Percentiles rank a stretch among this genome's conserved stretches.
These are phyloP conservation scores for Kodamaea hsintzibuensis DNA, from an alignment of 805 yeast species.

Conservation along the genomic window DNA sequence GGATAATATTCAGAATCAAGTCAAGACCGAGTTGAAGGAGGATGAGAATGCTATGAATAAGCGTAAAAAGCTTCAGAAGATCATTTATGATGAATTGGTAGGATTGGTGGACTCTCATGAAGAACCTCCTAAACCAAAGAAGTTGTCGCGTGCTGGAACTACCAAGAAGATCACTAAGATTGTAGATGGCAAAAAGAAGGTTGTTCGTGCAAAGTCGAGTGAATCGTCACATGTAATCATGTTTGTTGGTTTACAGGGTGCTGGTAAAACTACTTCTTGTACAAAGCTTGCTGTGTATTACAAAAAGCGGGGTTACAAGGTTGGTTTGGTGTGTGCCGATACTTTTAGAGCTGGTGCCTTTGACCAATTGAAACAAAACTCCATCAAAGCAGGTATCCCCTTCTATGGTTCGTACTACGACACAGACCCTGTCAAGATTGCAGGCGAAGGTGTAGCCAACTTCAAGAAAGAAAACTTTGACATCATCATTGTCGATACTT, in stretches of 20 bases:
- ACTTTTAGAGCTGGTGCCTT: conserved; percentile 99
- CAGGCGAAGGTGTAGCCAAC: conserved; percentile 86
- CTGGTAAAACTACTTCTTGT: conserved; percentile 98
- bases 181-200: conserved; percentile 30
- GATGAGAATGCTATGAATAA: conserved; percentile 59
- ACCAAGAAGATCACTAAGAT: conserved; percentile 16
- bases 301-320: conserved; percentile 89
- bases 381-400: conserved; percentile 92
- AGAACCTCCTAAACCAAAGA: conserved; percentile 77
- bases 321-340: conserved; percentile 97
- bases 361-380: conserved; percentile 96
- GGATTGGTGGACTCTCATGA: conserved; percentile 74
- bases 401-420: conserved; percentile 94
- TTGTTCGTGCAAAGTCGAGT: conserved; percentile 20
- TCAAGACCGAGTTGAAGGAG: conserved; percentile 56
- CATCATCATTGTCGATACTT: conserved; percentile 92
- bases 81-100: conserved; percentile 91
- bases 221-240: conserved; percentile 62
- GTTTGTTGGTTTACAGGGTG: conserved; percentile 99
- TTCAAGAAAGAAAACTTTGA: conserved; percentile 91
- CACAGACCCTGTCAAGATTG: conserved; percentile 92
- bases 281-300: conserved; percentile 95
- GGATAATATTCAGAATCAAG: conserved; percentile 49
- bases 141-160: conserved; percentile 45
- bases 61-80: conserved; percentile 83